Conservation (phyloP, 345 rosid species). For the Eucalyptus globulus region DNA sequence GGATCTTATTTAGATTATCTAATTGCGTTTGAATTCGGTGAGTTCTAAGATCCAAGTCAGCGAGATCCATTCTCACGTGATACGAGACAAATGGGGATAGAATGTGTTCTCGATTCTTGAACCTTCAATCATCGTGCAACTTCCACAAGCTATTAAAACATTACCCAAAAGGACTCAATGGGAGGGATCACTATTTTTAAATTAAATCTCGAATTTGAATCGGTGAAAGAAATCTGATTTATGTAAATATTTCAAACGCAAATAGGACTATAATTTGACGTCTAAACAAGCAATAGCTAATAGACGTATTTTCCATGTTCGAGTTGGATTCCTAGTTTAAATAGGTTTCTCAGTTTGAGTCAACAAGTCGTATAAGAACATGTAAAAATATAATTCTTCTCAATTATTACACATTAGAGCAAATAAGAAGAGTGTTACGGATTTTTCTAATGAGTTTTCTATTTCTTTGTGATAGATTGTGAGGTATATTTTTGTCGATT, state of each 20-base stretch:
- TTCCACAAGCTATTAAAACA: not conserved
- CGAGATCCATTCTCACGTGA: not conserved
- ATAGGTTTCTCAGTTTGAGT: not conserved
- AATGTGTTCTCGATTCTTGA: not conserved
- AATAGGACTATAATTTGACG: not conserved
- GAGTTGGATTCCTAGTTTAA: not conserved
- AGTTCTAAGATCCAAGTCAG: not conserved
- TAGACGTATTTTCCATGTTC: not conserved
- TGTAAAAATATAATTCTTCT: not conserved
- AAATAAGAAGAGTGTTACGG: not conserved
- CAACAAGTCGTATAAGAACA: not conserved
- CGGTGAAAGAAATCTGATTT: not conserved
- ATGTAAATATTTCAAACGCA: not conserved
- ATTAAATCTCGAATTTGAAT: not conserved
- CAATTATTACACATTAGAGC: accelerated
- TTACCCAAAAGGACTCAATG: not conserved
- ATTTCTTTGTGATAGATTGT: not conserved
- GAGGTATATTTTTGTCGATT: not conserved
- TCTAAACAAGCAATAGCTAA: not conserved
- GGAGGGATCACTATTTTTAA: not conserved
- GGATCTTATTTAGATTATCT: not conserved
- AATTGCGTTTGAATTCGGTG: not conserved
- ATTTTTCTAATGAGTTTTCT: not conserved
- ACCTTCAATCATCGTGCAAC: not conserved
- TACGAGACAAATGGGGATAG: not conserved